Percentiles rank a stretch among this genome's conserved stretches.
Conservation (phyloP, 805 yeast genomes). For the Cyberlindnera misumaiensis region DNA sequence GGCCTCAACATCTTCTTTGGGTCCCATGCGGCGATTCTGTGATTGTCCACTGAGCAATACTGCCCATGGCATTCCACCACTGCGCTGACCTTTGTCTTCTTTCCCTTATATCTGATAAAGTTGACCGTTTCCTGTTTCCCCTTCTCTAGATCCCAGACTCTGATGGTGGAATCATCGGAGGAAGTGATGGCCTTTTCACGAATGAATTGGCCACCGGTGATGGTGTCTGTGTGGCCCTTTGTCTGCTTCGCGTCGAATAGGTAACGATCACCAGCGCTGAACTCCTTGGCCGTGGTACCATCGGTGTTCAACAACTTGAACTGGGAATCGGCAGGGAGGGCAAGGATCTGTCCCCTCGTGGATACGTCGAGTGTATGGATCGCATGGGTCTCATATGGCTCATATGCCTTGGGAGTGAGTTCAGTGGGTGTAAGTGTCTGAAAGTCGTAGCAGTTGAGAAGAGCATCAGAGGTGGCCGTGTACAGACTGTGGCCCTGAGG, state of each 20-base stretch:
- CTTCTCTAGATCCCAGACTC: slow-evolving; percentile 20
- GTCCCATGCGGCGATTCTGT: slow-evolving; percentile 14
- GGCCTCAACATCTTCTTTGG: slow-evolving; percentile 8
- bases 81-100: slow-evolving; percentile 9
- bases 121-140: slow-evolving; percentile 13
- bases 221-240: slow-evolving; percentile 20
- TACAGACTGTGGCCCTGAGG: slow-evolving; percentile 22
- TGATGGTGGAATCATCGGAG: slow-evolving; percentile 22
- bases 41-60: slow-evolving; percentile 8
- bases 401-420: slow-evolving; percentile 7
- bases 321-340: slow-evolving; percentile 11
- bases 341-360: background rate
- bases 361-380: slow-evolving; percentile 6
- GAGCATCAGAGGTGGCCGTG: slow-evolving; percentile 23
- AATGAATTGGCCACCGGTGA: slow-evolving; percentile 21
- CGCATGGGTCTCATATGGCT: slow-evolving; percentile 12
- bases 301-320: slow-evolving; percentile 12
- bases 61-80: slow-evolving; percentile 2
- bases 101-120: slow-evolving; percentile 12
- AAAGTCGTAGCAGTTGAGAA: slow-evolving; percentile 27
- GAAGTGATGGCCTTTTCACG: slow-evolving; percentile 14
- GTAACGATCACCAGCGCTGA: slow-evolving; percentile 20
- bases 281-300: slow-evolving; percentile 12
- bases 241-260: slow-evolving; percentile 23
- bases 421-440: slow-evolving; percentile 23